These are phyloP conservation scores for Prunus mira DNA, from an alignment of 306 rosid genomes.

Conservation along the genomic window DNA sequence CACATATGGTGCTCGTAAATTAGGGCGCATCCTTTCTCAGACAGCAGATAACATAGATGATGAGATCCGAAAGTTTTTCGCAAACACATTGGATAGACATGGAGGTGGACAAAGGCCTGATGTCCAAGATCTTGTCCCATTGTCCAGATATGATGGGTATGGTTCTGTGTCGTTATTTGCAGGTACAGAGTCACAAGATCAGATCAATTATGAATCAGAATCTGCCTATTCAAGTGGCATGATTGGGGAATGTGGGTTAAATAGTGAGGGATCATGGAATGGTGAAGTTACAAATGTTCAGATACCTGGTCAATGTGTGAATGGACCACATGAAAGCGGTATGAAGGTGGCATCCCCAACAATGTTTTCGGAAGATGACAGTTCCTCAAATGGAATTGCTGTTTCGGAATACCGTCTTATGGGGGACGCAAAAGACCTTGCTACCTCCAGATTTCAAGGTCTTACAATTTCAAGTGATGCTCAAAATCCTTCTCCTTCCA, in stretches of 20 bases:
- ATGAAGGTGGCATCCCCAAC: slow-evolving; percentile 2
- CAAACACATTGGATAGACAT: slow-evolving; percentile 56
- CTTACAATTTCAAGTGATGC: slow-evolving; percentile 32
- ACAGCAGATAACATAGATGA: slow-evolving; percentile 34
- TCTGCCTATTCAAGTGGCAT: slow-evolving; percentile 12
- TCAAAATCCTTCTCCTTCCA: slow-evolving; percentile 20
- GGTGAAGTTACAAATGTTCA: slow-evolving; percentile 21
- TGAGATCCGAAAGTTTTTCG: slow-evolving; percentile 39
- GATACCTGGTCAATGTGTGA: slow-evolving; percentile 12
- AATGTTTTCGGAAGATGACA: slow-evolving; percentile 14
- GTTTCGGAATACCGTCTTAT: slow-evolving; percentile 33
- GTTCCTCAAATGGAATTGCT: slow-evolving; percentile 19
- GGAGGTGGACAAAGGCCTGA: slow-evolving; percentile 53
- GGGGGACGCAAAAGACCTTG: slow-evolving; percentile 47
- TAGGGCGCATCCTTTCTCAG: slow-evolving; percentile 39
- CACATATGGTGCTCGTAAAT: slow-evolving; percentile 55
- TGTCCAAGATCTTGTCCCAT: slow-evolving; percentile 35
- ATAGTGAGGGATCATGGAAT: slow-evolving; percentile 10
- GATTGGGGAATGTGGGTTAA: slow-evolving; percentile 19
- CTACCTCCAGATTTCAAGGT: slow-evolving; percentile 32
- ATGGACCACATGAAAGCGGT: slow-evolving; percentile 18
- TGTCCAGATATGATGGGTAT: slow-evolving; percentile 23
- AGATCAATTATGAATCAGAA: slow-evolving; percentile 11
- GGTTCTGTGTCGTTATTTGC: slow-evolving; percentile 1
- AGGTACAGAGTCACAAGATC: slow-evolving; percentile 28